These are phyloP conservation scores for Pelargonium fulgidum DNA, from an alignment of 441 rosid genomes.

Conservation along the genomic window DNA sequence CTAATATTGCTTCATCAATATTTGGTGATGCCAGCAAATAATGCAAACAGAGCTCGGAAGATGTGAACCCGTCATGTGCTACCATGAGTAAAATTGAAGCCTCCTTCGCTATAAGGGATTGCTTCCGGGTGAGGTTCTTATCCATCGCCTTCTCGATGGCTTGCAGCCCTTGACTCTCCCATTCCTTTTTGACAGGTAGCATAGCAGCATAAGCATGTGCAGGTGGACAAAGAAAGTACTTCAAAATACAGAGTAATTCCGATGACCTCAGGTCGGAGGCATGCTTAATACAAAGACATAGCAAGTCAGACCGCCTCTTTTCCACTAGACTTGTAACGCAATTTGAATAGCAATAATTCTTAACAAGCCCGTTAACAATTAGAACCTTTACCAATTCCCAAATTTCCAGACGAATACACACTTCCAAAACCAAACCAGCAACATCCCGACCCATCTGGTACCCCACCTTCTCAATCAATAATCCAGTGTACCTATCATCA, in stretches of 20 bases:
- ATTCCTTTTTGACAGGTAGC: conserved; percentile 54
- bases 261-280: conserved; percentile 54
- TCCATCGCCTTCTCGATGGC: conserved; percentile 45
- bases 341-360: conserved; percentile 40
- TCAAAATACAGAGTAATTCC: conserved; percentile 57
- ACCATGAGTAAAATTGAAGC: conserved; percentile 74
- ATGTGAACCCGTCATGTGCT: conserved; percentile 66
- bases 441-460: conserved; percentile 47
- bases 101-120: conserved; percentile 42
- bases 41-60: conserved; percentile 75
- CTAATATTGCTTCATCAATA: conserved; percentile 59
- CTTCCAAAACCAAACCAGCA: conserved; percentile 58
- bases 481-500: conserved; percentile 22
- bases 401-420: conserved; percentile 45
- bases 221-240: conserved; percentile 64
- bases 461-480: conserved; percentile 43
- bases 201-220: conserved; percentile 48
- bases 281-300: conserved; percentile 49
- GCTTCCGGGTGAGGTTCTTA: conserved; percentile 30
- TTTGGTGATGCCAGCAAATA: conserved; percentile 47
- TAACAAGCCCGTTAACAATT: conserved; percentile 41
- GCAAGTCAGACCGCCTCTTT: conserved; percentile 61
- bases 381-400: conserved; percentile 63
- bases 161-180: conserved; percentile 57
- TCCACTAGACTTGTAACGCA: conserved; percentile 43